Conservation (phyloP, 2,329 filamentous ascomycete genomes). For the Fusarium tuaranense region DNA sequence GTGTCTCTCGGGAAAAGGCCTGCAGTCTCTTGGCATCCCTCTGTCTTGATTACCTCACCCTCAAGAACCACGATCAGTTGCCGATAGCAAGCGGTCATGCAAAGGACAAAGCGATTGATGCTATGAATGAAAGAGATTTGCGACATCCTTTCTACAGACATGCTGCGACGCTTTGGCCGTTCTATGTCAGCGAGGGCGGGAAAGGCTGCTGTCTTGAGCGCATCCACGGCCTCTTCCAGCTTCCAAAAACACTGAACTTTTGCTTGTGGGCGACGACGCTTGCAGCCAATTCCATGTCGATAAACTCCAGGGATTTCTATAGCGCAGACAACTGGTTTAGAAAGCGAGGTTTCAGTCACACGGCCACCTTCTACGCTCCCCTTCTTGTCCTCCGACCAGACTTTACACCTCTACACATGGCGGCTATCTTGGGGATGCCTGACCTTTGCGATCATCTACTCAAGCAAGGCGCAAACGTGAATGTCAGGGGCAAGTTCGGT, state of each 20-base stretch:
- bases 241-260: not conserved
- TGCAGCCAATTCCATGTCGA: not conserved
- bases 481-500: not conserved
- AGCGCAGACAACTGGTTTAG: too few species aligned
- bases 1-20: not conserved
- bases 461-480: not conserved
- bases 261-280: not conserved
- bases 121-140: not conserved
- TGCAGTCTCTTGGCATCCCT: not conserved
- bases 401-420: constrained; percentile 20
- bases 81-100: not conserved
- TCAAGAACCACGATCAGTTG: not conserved
- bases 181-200: not conserved
- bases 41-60: constrained; percentile 1
- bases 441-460: constrained; percentile 7
- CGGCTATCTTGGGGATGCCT: not conserved
- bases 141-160: not conserved
- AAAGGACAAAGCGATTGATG: accelerated
- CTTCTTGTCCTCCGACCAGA: not conserved
- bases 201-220: not conserved
- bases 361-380: not conserved
- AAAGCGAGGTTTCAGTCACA: too few species aligned
- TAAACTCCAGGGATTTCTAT: not conserved
- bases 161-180: not conserved
- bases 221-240: not conserved